Conservation (phyloP, 2,329 filamentous ascomycete genomes). For the Trichoderma arundinaceum region DNA sequence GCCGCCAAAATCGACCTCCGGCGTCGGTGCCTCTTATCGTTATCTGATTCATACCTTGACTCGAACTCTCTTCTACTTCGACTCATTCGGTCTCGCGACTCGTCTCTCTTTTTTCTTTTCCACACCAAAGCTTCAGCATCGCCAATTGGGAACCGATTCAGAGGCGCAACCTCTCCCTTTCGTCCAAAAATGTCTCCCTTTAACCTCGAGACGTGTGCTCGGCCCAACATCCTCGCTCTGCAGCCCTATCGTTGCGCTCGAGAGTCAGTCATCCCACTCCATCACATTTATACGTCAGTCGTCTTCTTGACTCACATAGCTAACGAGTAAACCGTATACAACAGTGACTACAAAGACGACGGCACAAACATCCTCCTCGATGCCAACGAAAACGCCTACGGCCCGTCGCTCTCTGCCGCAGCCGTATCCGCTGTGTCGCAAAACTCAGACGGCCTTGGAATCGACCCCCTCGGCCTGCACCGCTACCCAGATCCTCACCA, state of each 20-base stretch:
- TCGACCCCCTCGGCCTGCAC: slow-evolving; percentile 82
- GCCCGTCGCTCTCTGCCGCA: slow-evolving; percentile 71
- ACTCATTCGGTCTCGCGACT: not conserved
- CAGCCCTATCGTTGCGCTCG: slow-evolving; percentile 81
- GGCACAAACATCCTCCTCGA: slow-evolving; percentile 95
- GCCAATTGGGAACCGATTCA: not conserved
- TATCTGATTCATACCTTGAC: slow-evolving; percentile 19
- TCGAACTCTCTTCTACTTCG: slow-evolving; percentile 5
- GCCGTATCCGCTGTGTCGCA: slow-evolving; percentile 46
- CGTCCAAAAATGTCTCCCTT: slow-evolving; percentile 63
- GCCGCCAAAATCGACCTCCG: slow-evolving; percentile 24
- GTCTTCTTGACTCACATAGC: not conserved
- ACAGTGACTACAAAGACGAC: slow-evolving; percentile 97
- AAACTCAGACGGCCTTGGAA: slow-evolving; percentile 43
- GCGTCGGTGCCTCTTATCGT: slow-evolving; percentile 30
- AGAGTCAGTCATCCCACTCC: slow-evolving; percentile 63
- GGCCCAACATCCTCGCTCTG: slow-evolving; percentile 76
- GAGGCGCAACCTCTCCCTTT: not conserved
- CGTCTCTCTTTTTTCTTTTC: not conserved
- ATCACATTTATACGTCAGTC: not conserved
- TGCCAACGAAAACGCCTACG: slow-evolving; percentile 97
- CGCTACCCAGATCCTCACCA: slow-evolving; percentile 98
- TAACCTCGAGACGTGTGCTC: slow-evolving; percentile 74
- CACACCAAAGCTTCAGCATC: not conserved
- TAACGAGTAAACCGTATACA: not conserved